A percentile compares a stretch with the other conserved stretches of the same genome.
phyloP scores from a whole-genome alignment of 1,284 basidiomycete species.

The Cryptococcus sp. region DNA sequence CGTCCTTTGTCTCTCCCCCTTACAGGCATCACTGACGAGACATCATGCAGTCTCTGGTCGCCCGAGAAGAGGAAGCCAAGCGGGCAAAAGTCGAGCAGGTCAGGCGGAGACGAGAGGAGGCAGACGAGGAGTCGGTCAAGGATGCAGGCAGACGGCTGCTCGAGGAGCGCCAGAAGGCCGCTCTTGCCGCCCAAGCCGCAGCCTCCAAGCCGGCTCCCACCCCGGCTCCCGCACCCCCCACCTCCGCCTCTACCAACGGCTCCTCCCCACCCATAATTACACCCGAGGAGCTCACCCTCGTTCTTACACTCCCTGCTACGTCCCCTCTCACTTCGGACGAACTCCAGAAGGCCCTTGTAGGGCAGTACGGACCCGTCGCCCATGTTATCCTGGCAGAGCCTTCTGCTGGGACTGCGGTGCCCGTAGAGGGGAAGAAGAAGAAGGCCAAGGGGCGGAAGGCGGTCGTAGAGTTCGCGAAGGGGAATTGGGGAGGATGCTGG shows the following conservation, averaged over 20 bases:
- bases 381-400: conserved; percentile 37
- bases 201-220: conserved; percentile 14
- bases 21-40: background rate
- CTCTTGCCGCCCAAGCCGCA: conserved; percentile 21
- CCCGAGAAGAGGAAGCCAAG: conserved; percentile 75
- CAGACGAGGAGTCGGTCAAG: conserved; percentile 68
- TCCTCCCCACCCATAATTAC: conserved; percentile 35
- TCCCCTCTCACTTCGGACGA: conserved; percentile 12
- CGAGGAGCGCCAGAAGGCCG: conserved; percentile 55
- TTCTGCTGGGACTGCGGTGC: background rate
- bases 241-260: background rate
- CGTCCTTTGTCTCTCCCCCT: background rate
- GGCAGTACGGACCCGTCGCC: conserved; percentile 41
- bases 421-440: conserved; percentile 33
- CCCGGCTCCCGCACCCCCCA: background rate
- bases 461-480: conserved; percentile 49
- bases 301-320: conserved; percentile 37
- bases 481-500: conserved; percentile 51
- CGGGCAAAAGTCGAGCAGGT: conserved; percentile 61
- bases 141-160: conserved; percentile 69
- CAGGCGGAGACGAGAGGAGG: conserved; percentile 57
- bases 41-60: conserved; percentile 65
- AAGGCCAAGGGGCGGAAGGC: conserved; percentile 51
- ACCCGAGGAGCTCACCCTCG: conserved; percentile 39
- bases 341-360: conserved; percentile 20